Percentiles rank a stretch among this genome's conserved stretches.
These are phyloP conservation scores for Pycnococcus provasolii DNA, from an alignment of 139 green algal genomes.

Conservation along the genomic window DNA sequence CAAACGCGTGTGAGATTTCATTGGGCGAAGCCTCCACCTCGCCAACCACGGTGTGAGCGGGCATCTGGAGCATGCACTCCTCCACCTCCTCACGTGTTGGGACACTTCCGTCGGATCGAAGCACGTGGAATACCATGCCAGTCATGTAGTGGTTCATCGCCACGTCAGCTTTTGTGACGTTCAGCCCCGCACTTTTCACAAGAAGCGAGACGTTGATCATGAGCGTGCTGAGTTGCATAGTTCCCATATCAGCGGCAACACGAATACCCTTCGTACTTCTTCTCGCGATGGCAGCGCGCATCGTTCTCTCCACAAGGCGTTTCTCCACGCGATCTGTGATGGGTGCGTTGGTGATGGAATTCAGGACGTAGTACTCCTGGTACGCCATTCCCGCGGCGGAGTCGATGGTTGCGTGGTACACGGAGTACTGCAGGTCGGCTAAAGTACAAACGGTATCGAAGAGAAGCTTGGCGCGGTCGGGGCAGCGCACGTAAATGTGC, in stretches of 20 bases:
- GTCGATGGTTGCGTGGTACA: conserved; percentile 89
- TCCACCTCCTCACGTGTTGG: no score
- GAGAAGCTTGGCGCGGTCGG: conserved; percentile 81
- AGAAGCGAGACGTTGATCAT: background rate
- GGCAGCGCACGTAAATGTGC: conserved; percentile 59
- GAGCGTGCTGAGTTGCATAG: background rate
- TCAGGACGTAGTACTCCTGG: conserved; percentile 30
- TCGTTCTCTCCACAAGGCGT: no score
- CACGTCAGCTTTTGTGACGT: background rate
- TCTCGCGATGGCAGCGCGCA: no score
- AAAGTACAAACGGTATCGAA: conserved; percentile 86
- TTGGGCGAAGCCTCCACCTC: no score
- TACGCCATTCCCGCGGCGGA: conserved; percentile 20
- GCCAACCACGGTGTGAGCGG: no score
- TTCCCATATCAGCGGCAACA: background rate
- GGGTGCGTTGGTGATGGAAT: background rate
- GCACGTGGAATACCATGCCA: no score
- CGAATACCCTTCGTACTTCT: background rate
- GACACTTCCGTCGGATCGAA: no score
- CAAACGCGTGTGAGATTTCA: no score
- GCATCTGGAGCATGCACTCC: no score
- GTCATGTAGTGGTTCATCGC: no score
- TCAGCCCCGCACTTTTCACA: background rate
- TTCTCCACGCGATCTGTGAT: background rate
- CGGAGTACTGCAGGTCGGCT: conserved; percentile 82